Evolutionary conservation across 2,329 filamentous ascomycete species (phyloP).

Genomic region (Parasarocladium wereldwijsianum): DNA sequence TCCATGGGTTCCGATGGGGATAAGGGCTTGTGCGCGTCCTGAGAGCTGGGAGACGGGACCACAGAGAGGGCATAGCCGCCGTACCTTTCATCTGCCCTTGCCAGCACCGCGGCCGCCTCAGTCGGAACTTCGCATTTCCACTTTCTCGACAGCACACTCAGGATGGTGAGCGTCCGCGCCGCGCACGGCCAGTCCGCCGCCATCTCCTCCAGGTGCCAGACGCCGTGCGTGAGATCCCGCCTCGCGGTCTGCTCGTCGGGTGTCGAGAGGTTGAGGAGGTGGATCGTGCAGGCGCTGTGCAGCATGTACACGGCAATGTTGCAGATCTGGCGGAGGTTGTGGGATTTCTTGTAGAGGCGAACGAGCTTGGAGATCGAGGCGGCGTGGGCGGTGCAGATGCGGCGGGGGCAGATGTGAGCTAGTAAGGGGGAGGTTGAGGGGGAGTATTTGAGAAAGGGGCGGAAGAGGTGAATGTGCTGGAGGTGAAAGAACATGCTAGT

Average conservation of each 20-base stretch:
- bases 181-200: conserved; percentile 90
- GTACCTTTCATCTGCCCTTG: conserved; percentile 66
- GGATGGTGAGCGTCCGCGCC: conserved; percentile 67
- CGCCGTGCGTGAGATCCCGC: conserved; percentile 77
- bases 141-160: conserved; percentile 73
- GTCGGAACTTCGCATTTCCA: conserved; percentile 81
- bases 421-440: conserved; percentile 71
- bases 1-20: conserved; percentile 13
- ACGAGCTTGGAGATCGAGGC: conserved; percentile 86
- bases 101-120: conserved; percentile 64
- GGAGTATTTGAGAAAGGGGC: conserved; percentile 85
- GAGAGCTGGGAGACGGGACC: conserved; percentile 36
- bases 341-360: conserved; percentile 82
- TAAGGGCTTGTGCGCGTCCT: conserved; percentile 16
- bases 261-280: conserved; percentile 80
- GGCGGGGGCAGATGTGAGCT: conserved; percentile 74
- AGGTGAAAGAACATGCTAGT: conserved; percentile 92
- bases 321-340: conserved; percentile 84
- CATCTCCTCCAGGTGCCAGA: conserved; percentile 89
- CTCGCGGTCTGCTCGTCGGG: conserved; percentile 64
- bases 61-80: conserved; percentile 53
- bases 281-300: conserved; percentile 88
- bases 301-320: conserved; percentile 94
- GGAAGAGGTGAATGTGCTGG: conserved; percentile 88
- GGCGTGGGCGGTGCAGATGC: conserved; percentile 82